phyloP scores from a whole-genome alignment of 768 basidiomycete genomes.

The Termitomyces sp. region DNA sequence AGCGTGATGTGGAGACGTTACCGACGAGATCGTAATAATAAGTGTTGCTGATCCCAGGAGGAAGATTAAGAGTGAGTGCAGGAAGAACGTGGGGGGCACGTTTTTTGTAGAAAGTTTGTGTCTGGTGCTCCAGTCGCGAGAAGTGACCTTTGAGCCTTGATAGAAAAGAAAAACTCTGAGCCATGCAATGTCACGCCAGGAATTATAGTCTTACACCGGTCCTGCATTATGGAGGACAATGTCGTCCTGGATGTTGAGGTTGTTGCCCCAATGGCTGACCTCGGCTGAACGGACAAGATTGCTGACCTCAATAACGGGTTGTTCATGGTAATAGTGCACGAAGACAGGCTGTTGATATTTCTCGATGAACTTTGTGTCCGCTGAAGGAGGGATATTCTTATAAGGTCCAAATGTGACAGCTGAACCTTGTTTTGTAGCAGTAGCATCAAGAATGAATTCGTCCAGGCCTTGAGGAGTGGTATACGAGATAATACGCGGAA shows the following conservation, averaged over 20 bases:
- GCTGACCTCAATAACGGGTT: constrained; percentile 72
- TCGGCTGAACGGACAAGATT: constrained; percentile 75
- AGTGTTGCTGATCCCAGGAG: constrained; percentile 70
- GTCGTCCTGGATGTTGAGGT: constrained; percentile 89
- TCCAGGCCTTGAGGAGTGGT: constrained; percentile 60
- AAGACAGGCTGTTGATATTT: constrained; percentile 58
- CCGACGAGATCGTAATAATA: constrained; percentile 94
- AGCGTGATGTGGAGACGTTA: constrained; percentile 91
- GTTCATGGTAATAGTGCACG: constrained; percentile 80
- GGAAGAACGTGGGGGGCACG: constrained; percentile 63
- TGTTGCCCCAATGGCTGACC: constrained; percentile 96
- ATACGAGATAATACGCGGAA: constrained; percentile 66
- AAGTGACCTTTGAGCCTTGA: constrained; percentile 91
- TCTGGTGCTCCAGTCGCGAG: constrained; percentile 84
- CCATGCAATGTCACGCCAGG: background rate
- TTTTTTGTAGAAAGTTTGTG: constrained; percentile 65
- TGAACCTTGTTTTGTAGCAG: constrained; percentile 68
- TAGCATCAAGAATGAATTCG: constrained; percentile 51
- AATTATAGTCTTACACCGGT: constrained; percentile 57
- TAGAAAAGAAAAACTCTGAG: constrained; percentile 1
- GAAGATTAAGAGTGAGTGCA: constrained; percentile 74
- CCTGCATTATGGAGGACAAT: constrained; percentile 85
- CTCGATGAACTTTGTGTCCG: constrained; percentile 47
- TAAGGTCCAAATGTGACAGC: constrained; percentile 89
- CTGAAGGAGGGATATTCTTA: constrained; percentile 63